Conservation (phyloP, 805 yeast genomes). For the Candida tammaniensis region DNA sequence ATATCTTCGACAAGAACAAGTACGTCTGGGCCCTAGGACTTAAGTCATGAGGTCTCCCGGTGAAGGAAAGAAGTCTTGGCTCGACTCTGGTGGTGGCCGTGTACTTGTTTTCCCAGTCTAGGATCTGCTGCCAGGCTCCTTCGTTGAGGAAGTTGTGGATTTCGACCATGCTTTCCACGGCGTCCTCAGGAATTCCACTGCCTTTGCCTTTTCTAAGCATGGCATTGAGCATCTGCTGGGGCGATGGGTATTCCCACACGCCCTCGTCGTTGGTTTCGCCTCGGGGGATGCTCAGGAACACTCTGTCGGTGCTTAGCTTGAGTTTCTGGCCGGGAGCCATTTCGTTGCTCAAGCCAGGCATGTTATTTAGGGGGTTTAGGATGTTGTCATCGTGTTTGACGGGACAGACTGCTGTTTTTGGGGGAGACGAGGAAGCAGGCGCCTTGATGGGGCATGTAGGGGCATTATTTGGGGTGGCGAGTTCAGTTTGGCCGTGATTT, state of each 20-base stretch:
- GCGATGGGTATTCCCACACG: conserved; percentile 98
- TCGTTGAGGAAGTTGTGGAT: conserved; percentile 95
- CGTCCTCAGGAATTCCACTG: conserved; percentile 87
- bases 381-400: conserved; percentile 29
- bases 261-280: conserved; percentile 67
- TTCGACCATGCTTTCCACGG: conserved; percentile 94
- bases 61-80: conserved; percentile 81
- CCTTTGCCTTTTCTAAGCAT: conserved; percentile 92
- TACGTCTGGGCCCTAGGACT: conserved; percentile 82
- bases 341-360: conserved; percentile 74
- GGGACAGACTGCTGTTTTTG: conserved; percentile 8
- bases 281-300: conserved; percentile 81
- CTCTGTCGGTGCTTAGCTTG: conserved; percentile 77
- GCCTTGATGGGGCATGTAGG: no score
- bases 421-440: no score
- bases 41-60: conserved; percentile 86
- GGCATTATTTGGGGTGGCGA: conserved; percentile 17
- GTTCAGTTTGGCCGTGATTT: conserved; percentile 22
- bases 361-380: conserved; percentile 81
- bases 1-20: conserved; percentile 59
- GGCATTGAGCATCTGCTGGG: conserved; percentile 98
- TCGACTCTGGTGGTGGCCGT: conserved; percentile 49
- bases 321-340: conserved; percentile 78
- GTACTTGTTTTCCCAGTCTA: conserved; percentile 85
- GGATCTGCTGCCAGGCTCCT: conserved; percentile 95